phyloP scores from a whole-genome alignment of 306 rosid species.

The Bauhinia variegata region DNA sequence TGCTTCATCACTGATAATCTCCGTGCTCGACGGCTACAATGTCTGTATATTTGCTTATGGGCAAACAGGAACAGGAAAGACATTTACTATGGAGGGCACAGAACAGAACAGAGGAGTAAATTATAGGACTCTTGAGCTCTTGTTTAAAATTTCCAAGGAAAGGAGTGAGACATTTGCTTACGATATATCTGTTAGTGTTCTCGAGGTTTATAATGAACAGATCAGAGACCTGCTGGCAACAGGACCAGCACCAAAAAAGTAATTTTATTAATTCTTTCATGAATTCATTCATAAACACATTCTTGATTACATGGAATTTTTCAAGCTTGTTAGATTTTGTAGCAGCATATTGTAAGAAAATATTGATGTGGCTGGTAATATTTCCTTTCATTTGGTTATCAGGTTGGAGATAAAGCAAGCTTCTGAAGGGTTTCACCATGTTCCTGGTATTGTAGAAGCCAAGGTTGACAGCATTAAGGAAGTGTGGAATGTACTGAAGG shows the following conservation, averaged over 20 bases:
- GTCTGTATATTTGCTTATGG: slow-evolving; percentile 94
- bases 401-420: slow-evolving; percentile 92
- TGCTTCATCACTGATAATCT: slow-evolving; percentile 80
- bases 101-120: slow-evolving; percentile 83
- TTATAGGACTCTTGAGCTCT: slow-evolving; percentile 78
- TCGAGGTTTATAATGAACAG: slow-evolving; percentile 92
- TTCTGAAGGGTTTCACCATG: slow-evolving; percentile 74
- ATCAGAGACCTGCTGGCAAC: slow-evolving; percentile 79
- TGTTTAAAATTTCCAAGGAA: slow-evolving; percentile 69
- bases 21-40: slow-evolving; percentile 83
- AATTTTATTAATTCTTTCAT: slow-evolving; percentile 44
- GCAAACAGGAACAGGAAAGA: slow-evolving; percentile 93
- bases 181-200: slow-evolving; percentile 77
- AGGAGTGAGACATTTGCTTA: slow-evolving; percentile 66
- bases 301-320: slow-evolving; percentile 20
- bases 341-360: slow-evolving; percentile 21
- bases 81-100: slow-evolving; percentile 93
- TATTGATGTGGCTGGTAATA: slow-evolving; percentile 30
- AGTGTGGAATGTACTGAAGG: slow-evolving; percentile 73
- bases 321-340: slow-evolving; percentile 28
- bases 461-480: slow-evolving; percentile 63
- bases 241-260: slow-evolving; percentile 71
- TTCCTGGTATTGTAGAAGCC: slow-evolving; percentile 83
- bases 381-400: slow-evolving; percentile 26
- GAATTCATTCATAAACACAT: background rate